Evolutionary conservation across 2,329 filamentous ascomycete genomes (phyloP), one percentile per base, ranked within the genome.

Genomic region (Diaporthe caulivora): DNA sequence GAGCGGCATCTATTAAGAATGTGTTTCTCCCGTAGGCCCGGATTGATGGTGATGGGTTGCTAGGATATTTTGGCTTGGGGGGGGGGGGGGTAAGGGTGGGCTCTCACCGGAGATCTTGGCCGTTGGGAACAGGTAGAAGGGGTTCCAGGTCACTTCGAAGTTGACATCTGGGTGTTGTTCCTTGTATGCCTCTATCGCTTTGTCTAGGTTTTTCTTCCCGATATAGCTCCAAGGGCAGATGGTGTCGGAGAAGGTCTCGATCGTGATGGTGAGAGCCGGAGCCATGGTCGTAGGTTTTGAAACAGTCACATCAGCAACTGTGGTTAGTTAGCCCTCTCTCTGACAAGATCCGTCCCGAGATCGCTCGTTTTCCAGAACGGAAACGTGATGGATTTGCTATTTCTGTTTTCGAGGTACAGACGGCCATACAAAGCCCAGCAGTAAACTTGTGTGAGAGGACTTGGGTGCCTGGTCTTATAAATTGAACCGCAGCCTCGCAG

Each of bases 171-270:
- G 86, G 73, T 87, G 81, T 18, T 76, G 76, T 5, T 78, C 75
- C 70, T 80, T 80, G 78, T 85, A 87, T 8, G 78, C 76, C 29
- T 80, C 78, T 75, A 88, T 87, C 71, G 87, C 86, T 17, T 74
- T 76, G 73, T 87, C 83, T 68, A 89, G 82, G 70, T 83, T 84
- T 72, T 81, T 84, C 75, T 87, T 84, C 72, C 84, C 84, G 73
- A 89, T 81, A 76, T 87, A 89, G 76, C 86, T 88, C 82, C 86
- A 89, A 5, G 87, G 86, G 73, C 88, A 90, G 49, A 87, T 80
- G 9, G 86, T 82, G 78, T 89, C 88, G 49, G 85, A 80, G 76
- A 88, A 86, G 58, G 88, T 80, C 62, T 87, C 85, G 73, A 89
- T 83, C 15, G 79, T 80, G 76, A 87, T 84, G 34, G 40, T 58